Conservation (phyloP, 306 rosid genomes). For the Sphenostylis stenocarpa region DNA sequence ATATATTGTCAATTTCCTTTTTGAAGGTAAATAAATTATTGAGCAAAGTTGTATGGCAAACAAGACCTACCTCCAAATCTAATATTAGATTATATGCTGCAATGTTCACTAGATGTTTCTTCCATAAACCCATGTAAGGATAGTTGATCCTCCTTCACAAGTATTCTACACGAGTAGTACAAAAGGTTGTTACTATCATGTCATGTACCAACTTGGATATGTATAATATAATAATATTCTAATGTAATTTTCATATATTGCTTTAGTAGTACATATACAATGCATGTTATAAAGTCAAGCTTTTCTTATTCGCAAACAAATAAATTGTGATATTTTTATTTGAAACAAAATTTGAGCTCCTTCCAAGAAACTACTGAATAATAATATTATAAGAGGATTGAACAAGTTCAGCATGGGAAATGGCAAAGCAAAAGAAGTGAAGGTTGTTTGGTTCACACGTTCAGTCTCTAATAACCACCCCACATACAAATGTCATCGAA, state of each 20-base stretch:
- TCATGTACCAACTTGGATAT: background rate
- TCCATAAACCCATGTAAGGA: background rate
- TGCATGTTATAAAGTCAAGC: background rate
- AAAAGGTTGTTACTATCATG: background rate
- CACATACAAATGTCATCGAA: constrained; percentile 20
- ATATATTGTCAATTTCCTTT: background rate
- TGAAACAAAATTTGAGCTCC: no score
- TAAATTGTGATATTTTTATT: no score
- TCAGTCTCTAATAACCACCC: constrained; percentile 22
- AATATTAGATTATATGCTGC: constrained; percentile 2
- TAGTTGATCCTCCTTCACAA: background rate
- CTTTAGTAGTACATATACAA: background rate
- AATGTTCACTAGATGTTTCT: constrained; percentile 11
- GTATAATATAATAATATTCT: background rate
- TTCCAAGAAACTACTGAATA: background rate
- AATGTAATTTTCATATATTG: background rate
- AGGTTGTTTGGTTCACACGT: constrained; percentile 21
- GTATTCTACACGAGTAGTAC: background rate
- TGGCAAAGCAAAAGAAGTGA: background rate
- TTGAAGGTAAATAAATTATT: background rate
- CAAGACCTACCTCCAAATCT: background rate
- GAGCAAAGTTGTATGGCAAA: background rate
- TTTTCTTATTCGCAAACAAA: background rate
- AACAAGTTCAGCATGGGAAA: background rate
- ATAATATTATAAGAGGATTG: background rate